Base-by-base conservation (phyloP, 2,329 filamentous ascomycete species). In the Zalaria sp. region DNA sequence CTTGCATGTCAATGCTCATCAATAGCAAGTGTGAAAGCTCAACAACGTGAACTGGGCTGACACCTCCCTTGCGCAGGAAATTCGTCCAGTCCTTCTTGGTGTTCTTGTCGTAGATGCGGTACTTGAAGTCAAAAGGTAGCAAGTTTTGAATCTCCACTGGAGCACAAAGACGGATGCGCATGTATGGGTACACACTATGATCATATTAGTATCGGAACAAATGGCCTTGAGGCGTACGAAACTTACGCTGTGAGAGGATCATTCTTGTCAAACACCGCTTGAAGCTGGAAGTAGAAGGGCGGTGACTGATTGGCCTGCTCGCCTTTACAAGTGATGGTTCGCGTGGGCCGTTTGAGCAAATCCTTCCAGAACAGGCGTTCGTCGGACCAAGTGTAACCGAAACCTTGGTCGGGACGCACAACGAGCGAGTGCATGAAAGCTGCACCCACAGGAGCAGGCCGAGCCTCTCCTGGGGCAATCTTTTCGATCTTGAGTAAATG, bases 1-100 rank as follows among this genome's bases (percentile, higher is more conserved):
- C 91, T 63, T 98, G 86, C 79, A 98, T 85, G 54, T 96, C 88
- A 47, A 98, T 75, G 54, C 89, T 96, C 53, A 98, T 74, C 27
- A 98, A 70, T 3, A 98, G 71, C 5, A 98, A 70, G 61, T 96
- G 93, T 1, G 89, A 95, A 18, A 98, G 70, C 62, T 98, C 89
- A 11, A 96, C 89, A 6, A 96, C 88, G 57, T 98, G 91, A 0
- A 98, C 88, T 1, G 93, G 93, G 58, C 91, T 98, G 43, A 96
- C 81, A 9, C 93, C 93, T 26, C 93, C 91, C 61, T 95, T 96
- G 43, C 91, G 79, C 37, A 98, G 67, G 65, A 98, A 98, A 59
- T 98, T 98, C 4, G 86, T 93, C 91, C 91, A 98, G 58, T 98
- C 91, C 58, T 93, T 94, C 69, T 89, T 93, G 0, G 88, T 95